Evolutionary conservation across 2,329 filamentous ascomycete species (phyloP), one percentile per base, ranked within the genome.

Genomic region (Pyricularia grisea): DNA sequence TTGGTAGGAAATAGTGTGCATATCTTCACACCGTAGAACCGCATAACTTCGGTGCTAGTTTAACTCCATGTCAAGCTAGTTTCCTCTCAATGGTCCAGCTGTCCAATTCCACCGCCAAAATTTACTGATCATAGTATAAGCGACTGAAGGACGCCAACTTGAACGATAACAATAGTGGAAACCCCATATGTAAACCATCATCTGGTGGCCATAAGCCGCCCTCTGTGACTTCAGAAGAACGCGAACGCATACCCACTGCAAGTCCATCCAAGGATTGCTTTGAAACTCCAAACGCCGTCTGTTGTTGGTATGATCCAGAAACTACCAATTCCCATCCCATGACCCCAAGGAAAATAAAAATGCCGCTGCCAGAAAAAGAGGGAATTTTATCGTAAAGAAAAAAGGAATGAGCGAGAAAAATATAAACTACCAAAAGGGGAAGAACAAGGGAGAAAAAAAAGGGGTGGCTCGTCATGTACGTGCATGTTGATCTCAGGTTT

Each of bases 401-500:
- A 55, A 55, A 6, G 4, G 4, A n/a, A 55, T 55, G 42, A 55
- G 20, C 20, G 42, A 55, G 42, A n/a, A 55, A 9, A 55, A n/a
- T 50, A 20, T 23, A 61, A n/a, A 61, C 2, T 25, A 28, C 17
- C n/a, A 61, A 61, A 14, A 25, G 23, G 23, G n/a, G 58, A 17
- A 61, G 4, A 27, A 61, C 12, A 27, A n/a, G 58, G 12, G 11
- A 61, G 23, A 61, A 27, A 12, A 27, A 12, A 14, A 4, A 9
- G 58, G n/a, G 23, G n/a, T 9, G 25, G 58, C 4, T n/a, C 58
- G n/a, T 25, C 58, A 61, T 12, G 7, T 61, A 25, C 9, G 65
- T 27, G 23, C 11, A 20, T 12, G 65, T 20, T 58, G 65, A 25
- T 67, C 60, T 71, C 68, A 76, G 14, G 72, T 68, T 20, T 70